Evolutionary conservation across 345 rosid genomes (phyloP), one percentile per base, ranked within the genome.

Genomic region (Excoecaria agallocha): DNA sequence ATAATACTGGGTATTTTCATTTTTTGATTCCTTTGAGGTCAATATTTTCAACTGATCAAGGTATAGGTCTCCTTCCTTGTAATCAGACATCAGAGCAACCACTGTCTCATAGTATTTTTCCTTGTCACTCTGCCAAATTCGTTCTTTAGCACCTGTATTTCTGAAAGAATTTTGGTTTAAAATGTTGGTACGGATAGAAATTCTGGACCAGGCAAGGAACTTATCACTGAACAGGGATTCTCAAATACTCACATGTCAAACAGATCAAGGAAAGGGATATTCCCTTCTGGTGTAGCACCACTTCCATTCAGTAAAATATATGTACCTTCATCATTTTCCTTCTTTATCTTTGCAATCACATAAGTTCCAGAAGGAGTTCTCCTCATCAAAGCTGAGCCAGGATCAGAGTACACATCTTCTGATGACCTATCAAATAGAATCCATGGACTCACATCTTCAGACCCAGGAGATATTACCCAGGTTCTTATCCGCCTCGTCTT

Each of bases 361-460:
- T 93, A 93, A 17, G 86, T 90, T 35, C 94, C 98, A 68, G 86
- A 60, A 54, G 78, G 70, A 9, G 97, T 91, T 86, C 98, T 95
- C 75, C 97, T 89, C 80, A 86, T 77, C 97, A 95, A 89, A 55
- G 99, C 92, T 64, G 98, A 93, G 54, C 99, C 98, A 80, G 99
- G 99, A 80, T 95, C 99, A n/a, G 99, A 91, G 82, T 95, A 95
- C 68, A 87, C 98, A 84, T 95, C 98, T 80, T 95, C 99, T 1
- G 93, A 95, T 79, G 99, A 95, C 78, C 99, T 86, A 81, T 95
- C 98, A 84, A 95, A 95, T 77, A 95, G 82, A 76, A 93, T 84
- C 61, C 88, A 88, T 57, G 97, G 94, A 81, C 78, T 80, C 72
- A 81, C 86, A 81, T 89, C 92, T 70, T 74, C 77, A 76, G 86